These are phyloP conservation scores for Gnaphalium uliginosum DNA, from an alignment of 129 eudicot species.

Conservation along the genomic window DNA sequence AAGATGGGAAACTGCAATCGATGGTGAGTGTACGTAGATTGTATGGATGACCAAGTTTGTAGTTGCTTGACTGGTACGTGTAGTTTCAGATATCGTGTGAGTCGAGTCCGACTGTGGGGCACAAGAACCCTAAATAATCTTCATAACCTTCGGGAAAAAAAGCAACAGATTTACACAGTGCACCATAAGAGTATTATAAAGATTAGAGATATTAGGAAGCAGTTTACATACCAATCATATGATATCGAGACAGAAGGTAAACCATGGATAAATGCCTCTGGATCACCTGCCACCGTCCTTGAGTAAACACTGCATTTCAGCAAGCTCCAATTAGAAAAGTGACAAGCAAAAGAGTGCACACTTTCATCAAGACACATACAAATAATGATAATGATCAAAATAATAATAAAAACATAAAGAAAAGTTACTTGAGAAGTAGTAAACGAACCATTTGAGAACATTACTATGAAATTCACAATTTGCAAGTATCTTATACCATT, in stretches of 20 bases:
- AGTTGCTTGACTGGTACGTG: slow-evolving; percentile 78
- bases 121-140: slow-evolving; percentile 88
- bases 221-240: slow-evolving; percentile 71
- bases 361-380: too few species aligned
- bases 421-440: too few species aligned
- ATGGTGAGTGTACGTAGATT: slow-evolving; percentile 89
- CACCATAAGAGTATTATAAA: too few species aligned
- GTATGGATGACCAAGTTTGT: slow-evolving; percentile 77
- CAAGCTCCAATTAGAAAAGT: too few species aligned
- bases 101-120: slow-evolving; percentile 79
- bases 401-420: too few species aligned
- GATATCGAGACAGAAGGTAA: slow-evolving; percentile 82
- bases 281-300: slow-evolving; percentile 97
- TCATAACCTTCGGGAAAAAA: slow-evolving; percentile 54
- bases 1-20: slow-evolving; percentile 81
- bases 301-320: slow-evolving; percentile 72
- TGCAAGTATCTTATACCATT: too few species aligned
- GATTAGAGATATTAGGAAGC: background rate
- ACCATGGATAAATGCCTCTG: slow-evolving; percentile 78
- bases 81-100: slow-evolving; percentile 65
- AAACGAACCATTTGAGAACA: too few species aligned
- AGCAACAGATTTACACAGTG: background rate
- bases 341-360: too few species aligned
- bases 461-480: too few species aligned
- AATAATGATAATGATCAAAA: too few species aligned